Conservation (phyloP, 2,329 filamentous ascomycete genomes). For the Chaetomiaceae sp. region DNA sequence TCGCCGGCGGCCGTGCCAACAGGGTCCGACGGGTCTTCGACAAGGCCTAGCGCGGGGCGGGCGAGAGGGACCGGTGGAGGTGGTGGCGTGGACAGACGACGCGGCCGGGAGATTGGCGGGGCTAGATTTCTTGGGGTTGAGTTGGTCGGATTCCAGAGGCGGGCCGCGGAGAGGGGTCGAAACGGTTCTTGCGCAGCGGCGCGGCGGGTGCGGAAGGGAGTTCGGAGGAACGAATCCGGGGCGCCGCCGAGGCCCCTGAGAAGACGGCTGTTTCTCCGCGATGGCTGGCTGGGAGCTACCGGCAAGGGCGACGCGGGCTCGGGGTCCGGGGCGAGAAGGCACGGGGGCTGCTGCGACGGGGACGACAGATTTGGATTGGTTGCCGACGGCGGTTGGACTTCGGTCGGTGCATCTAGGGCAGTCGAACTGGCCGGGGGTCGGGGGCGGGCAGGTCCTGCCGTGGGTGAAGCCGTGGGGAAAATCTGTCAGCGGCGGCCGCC, state of each 20-base stretch:
- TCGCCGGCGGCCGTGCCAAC: constrained; percentile 41
- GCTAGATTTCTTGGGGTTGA: constrained; percentile 46
- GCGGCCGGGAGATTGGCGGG: constrained; percentile 33
- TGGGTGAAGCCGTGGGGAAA: constrained; percentile 48
- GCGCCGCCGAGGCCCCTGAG: constrained; percentile 24
- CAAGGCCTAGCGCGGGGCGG: constrained; percentile 41
- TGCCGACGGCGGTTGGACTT: constrained; percentile 9
- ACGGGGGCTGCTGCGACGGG: constrained; percentile 32
- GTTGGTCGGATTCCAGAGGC: constrained; percentile 59
- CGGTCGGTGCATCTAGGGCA: constrained; percentile 30
- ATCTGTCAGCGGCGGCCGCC: constrained; percentile 41
- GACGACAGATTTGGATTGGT: constrained; percentile 30
- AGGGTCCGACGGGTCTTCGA: constrained; percentile 35
- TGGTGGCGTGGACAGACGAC: constrained; percentile 51
- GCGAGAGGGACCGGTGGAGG: constrained; percentile 48
- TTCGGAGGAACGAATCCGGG: constrained; percentile 30
- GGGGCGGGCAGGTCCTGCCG: constrained; percentile 27
- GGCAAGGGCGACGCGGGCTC: constrained; percentile 19
- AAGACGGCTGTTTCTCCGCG: constrained; percentile 24
- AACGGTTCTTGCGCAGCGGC: constrained; percentile 34
- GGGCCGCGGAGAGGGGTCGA: constrained; percentile 43
- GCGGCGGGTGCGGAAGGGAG: constrained; percentile 43
- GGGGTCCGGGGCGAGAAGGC: constrained; percentile 30
- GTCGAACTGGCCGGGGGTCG: constrained; percentile 22
- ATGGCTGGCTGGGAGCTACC: constrained; percentile 17